Evolutionary conservation across 192 early-diverging fungal genomes (phyloP).

Genomic region (Mortierella claussenii): DNA sequence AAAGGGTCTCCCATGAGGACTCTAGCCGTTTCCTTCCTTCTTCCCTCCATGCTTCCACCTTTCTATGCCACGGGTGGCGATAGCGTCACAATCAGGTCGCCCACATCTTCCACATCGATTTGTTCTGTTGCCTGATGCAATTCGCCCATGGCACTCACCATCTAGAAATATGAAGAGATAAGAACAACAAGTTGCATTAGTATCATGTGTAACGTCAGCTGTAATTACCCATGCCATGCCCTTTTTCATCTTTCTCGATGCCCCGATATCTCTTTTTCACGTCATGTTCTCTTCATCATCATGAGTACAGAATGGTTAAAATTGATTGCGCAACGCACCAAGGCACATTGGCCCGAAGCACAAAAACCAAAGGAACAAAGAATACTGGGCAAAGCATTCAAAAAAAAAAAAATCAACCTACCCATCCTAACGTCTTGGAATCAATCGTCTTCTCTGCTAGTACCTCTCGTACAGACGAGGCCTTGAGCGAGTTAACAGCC

Average conservation of each 20-base stretch:
- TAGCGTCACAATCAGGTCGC: slow-evolving; percentile 47
- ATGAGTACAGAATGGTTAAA: too few relatives aligned
- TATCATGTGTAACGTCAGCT: background rate
- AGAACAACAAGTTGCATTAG: background rate
- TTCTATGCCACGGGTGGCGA: slow-evolving; percentile 26
- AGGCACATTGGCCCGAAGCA: background rate
- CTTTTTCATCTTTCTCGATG: too few relatives aligned
- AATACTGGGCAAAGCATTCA: background rate
- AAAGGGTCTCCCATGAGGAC: too few relatives aligned
- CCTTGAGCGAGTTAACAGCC: slow-evolving; percentile 33
- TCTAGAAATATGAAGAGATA: slow-evolving; percentile 18
- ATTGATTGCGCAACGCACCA: too few relatives aligned
- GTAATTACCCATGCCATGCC: background rate
- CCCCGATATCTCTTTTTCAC: background rate
- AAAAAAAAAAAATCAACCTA: slow-evolving; percentile 8
- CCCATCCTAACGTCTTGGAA: slow-evolving; percentile 48
- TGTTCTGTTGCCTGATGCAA: slow-evolving; percentile 50
- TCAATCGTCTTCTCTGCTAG: slow-evolving; percentile 48
- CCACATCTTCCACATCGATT: slow-evolving; percentile 52
- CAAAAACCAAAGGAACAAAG: background rate
- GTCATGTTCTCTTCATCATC: too few relatives aligned
- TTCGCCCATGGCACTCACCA: slow-evolving; percentile 48
- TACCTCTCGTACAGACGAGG: slow-evolving; percentile 44
- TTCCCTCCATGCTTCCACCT: too few relatives aligned
- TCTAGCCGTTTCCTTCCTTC: too few relatives aligned